Base-by-base conservation (phyloP, 495 filamentous ascomycete species). In the Aspergillus indologenus region DNA sequence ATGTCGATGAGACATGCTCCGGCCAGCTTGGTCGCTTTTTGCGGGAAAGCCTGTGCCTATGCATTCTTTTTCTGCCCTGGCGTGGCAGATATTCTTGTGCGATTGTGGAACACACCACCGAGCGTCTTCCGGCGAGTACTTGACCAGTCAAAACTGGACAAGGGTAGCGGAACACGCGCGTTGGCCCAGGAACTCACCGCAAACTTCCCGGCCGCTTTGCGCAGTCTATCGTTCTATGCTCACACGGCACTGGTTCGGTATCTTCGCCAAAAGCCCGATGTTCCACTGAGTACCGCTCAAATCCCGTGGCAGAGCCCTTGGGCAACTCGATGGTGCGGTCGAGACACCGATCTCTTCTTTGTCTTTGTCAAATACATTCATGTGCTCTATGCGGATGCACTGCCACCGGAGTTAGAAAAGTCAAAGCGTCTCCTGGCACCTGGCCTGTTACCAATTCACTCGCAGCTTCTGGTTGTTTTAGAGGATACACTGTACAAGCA, bases 61-160 rank as follows among this genome's bases (percentile, higher is more conserved):
- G 94, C 94, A 34, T 98, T 96, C 73, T 95, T 94, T 68, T 98
- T 96, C 70, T 94, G 91, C 43, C 89, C 92, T 0, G 91, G 91
- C 18, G 82, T 96, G 56, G 88, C 91, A 42, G 92, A 97, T 64
- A 84, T 93, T 43, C 79, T 98, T 53, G 84, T 96, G 24, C 82
- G 91, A 23, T 73, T 97, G 22, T 96, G 93, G 94, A 84, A 84
- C 44, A 77, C 89, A 29, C 82, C 84, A 21, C 69, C 84, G 8
- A 83, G 83, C 55, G 68, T 80, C 26, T 79, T 96, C 62, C 85
- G 88, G 57, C 85, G 90, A 42, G 83, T 92, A 14, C 72, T 89
- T 1, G 81, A 85, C 34, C 86, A 89, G 58, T 83, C 88, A 57
- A 85, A 86, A 14, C 53, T 78, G 15, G 67, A 73, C 20, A 73